These are phyloP conservation scores for Echria macrotheca DNA, from an alignment of 495 filamentous ascomycete species.

Conservation along the genomic window DNA sequence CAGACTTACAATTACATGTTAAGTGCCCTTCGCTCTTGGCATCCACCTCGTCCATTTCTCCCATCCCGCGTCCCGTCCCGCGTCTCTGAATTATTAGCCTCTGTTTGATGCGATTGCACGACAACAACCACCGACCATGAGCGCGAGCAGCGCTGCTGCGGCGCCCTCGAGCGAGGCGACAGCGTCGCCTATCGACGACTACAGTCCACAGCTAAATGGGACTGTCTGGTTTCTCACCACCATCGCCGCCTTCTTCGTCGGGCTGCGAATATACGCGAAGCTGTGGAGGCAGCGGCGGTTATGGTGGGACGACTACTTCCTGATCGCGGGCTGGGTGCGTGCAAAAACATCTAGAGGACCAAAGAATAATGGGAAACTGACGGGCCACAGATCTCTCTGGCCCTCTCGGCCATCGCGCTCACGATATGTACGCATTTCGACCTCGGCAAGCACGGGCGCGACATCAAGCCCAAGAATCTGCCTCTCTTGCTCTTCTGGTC, in stretches of 20 bases:
- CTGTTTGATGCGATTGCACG: too few relatives aligned
- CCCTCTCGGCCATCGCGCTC: slow-evolving; percentile 11
- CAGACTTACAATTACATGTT: too few relatives aligned
- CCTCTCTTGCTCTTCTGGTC: slow-evolving; percentile 6
- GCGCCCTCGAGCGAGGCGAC: too few relatives aligned
- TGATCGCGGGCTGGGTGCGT: slow-evolving; percentile 22
- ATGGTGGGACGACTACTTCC: slow-evolving; percentile 22
- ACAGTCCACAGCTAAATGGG: slow-evolving; percentile 11
- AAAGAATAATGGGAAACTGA: not conserved
- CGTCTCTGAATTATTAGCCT: too few relatives aligned
- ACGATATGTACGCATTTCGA: slow-evolving; percentile 12
- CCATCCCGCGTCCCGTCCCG: too few relatives aligned
- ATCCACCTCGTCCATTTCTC: too few relatives aligned
- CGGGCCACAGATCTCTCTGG: slow-evolving; percentile 8
- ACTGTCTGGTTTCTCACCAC: slow-evolving; percentile 14
- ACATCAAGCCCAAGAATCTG: slow-evolving; percentile 15
- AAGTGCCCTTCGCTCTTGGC: too few relatives aligned
- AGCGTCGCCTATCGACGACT: slow-evolving; percentile 7
- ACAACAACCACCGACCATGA: too few relatives aligned
- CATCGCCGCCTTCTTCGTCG: slow-evolving; percentile 18
- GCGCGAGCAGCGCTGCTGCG: too few relatives aligned
- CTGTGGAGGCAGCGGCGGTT: slow-evolving; percentile 7
- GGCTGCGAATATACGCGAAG: slow-evolving; percentile 19
- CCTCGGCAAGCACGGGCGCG: slow-evolving; percentile 17
- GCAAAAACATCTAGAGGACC: too few relatives aligned